Percentiles rank a stretch among this genome's conserved stretches.
Conservation (phyloP, 192 early-diverging fungal species). For the Coemansia sp. region DNA sequence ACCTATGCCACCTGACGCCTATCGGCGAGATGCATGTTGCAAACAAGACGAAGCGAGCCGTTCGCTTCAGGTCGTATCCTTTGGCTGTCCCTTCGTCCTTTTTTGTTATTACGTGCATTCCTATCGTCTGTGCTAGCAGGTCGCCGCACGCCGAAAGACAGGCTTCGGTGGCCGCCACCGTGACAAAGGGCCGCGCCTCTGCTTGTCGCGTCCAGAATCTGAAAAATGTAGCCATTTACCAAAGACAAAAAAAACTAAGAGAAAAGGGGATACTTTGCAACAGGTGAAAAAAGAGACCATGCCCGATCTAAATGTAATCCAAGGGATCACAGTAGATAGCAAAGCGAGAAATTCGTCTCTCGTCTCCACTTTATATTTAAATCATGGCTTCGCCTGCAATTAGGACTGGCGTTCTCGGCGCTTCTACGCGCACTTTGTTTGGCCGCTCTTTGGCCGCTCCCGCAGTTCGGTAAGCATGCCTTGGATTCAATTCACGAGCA, state of each 20-base stretch:
- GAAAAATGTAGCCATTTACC: constrained; percentile 46
- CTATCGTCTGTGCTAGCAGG: constrained; percentile 47
- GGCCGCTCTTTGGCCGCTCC: constrained; percentile 13
- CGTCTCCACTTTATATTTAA: neutral
- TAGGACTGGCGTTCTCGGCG: constrained; percentile 21
- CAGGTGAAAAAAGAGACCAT: neutral
- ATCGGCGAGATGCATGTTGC: constrained; percentile 45
- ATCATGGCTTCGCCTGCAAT: constrained; percentile 37
- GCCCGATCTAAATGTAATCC: too few species aligned
- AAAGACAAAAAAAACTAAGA: neutral
- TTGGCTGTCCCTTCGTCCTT: neutral
- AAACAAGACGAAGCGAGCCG: constrained; percentile 45
- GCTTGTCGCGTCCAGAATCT: constrained; percentile 54
- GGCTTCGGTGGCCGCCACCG: constrained; percentile 49
- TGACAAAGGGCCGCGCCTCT: constrained; percentile 48
- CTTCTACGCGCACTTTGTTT: constrained; percentile 20
- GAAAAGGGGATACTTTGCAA: constrained; percentile 2
- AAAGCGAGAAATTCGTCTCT: too few species aligned
- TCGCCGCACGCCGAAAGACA: constrained; percentile 52
- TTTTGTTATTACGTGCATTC: constrained; percentile 18
- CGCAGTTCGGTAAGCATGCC: constrained; percentile 28
- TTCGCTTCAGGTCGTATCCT: constrained; percentile 43
- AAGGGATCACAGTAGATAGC: too few species aligned
- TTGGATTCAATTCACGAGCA: neutral
- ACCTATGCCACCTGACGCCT: constrained; percentile 51